Percentiles rank a stretch among this genome's conserved stretches.
phyloP scores from a whole-genome alignment of 1,284 basidiomycete species.

The Neonothopanus nambi region DNA sequence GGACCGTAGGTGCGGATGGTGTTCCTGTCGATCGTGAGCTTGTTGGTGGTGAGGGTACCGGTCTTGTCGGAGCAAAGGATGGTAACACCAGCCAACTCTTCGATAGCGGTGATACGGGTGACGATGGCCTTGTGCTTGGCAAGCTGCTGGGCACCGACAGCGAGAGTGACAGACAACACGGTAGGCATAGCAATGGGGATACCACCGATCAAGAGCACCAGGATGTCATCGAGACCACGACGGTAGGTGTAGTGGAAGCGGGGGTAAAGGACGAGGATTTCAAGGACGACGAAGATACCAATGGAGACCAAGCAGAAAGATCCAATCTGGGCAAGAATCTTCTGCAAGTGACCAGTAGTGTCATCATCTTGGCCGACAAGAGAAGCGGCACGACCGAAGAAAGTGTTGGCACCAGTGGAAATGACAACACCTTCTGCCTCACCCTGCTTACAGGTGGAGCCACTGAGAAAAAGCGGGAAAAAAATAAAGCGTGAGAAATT shows the following conservation, averaged over 20 bases:
- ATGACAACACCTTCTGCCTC: constrained; percentile 97
- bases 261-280: constrained; percentile 88
- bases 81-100: constrained; percentile 95
- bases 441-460: constrained; percentile 96
- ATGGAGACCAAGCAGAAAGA: constrained; percentile 95
- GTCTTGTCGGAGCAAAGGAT: constrained; percentile 98
- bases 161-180: constrained; percentile 94
- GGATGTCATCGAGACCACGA: constrained; percentile 93
- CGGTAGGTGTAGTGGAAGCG: constrained; percentile 89
- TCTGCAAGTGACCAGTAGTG: constrained; percentile 95
- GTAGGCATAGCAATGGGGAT: constrained; percentile 99
- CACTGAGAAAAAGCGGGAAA: constrained; percentile 44
- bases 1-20: constrained; percentile 92
- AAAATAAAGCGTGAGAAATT: constrained; percentile 15
- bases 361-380: constrained; percentile 96
- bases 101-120: constrained; percentile 97
- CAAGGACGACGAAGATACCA: constrained; percentile 89
- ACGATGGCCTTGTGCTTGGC: constrained; percentile 99
- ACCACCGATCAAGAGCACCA: constrained; percentile 97
- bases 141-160: constrained; percentile 96
- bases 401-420: constrained; percentile 93
- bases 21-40: constrained; percentile 94
- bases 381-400: constrained; percentile 94
- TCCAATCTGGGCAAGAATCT: constrained; percentile 95
- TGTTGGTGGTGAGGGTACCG: constrained; percentile 97